A percentile compares a stretch with the other conserved stretches of the same genome.
These are phyloP conservation scores for Trichoderma oligosporum DNA, from an alignment of 2,329 filamentous ascomycete species.

Conservation along the genomic window DNA sequence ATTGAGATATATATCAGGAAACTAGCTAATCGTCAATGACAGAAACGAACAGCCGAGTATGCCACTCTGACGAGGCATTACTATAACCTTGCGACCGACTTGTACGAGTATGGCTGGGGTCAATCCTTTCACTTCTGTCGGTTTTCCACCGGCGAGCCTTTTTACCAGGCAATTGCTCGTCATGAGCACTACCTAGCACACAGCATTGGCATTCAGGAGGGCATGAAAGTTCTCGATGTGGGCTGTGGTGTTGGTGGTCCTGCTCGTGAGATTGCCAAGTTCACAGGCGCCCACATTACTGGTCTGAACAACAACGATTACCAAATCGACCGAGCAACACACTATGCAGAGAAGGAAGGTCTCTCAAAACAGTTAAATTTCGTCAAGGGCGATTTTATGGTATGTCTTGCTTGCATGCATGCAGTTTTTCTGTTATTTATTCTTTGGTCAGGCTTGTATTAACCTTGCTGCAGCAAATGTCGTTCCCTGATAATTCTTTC, in stretches of 20 bases:
- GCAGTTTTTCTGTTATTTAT: neutral
- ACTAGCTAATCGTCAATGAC: conserved; percentile 42
- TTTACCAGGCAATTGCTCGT: conserved; percentile 82
- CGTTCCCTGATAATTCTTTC: conserved; percentile 81
- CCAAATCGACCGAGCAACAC: conserved; percentile 82
- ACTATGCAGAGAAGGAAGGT: conserved; percentile 75
- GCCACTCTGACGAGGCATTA: conserved; percentile 93
- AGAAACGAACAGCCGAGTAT: conserved; percentile 82
- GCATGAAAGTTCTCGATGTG: conserved; percentile 87
- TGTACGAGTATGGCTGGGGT: conserved; percentile 94
- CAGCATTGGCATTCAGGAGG: conserved; percentile 73
- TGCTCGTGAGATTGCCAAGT: conserved; percentile 91
- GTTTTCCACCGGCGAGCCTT: conserved; percentile 77
- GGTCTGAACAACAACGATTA: conserved; percentile 98
- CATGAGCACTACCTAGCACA: conserved; percentile 94
- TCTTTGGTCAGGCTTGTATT: neutral
- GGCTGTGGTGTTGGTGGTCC: conserved; percentile 92
- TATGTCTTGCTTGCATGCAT: neutral
- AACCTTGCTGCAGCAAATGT: conserved; percentile 58
- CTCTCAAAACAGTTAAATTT: conserved; percentile 73
- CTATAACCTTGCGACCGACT: conserved; percentile 86
- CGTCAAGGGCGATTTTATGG: conserved; percentile 93
- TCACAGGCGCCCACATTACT: conserved; percentile 77
- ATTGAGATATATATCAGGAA: conserved; percentile 67
- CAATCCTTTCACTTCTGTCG: conserved; percentile 94